Evolutionary conservation across 164 flowering plant species (phyloP).

Genomic region (Aristolochia fimbriata): DNA sequence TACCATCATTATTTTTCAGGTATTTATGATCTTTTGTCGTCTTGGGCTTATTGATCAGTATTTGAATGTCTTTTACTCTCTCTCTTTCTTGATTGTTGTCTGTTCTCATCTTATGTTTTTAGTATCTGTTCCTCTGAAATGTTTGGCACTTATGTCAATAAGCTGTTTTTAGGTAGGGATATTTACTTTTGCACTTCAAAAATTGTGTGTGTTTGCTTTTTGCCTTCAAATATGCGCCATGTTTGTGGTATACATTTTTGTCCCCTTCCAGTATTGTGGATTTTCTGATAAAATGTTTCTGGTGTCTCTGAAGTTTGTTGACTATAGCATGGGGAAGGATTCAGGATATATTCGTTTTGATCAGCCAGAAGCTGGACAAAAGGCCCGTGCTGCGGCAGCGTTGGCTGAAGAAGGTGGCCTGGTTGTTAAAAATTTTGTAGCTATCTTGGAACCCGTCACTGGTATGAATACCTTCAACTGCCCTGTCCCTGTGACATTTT

Average conservation of each 20-base stretch:
- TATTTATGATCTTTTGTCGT: no score
- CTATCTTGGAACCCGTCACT: slow-evolving; percentile 64
- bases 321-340: slow-evolving; percentile 66
- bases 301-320: slow-evolving; percentile 45
- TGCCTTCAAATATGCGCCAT: background rate
- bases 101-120: no score
- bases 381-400: slow-evolving; percentile 90
- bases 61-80: no score
- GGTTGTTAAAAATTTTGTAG: slow-evolving; percentile 59
- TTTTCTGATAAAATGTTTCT: background rate
- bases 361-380: slow-evolving; percentile 67
- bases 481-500: no score
- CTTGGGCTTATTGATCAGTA: no score
- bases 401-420: slow-evolving; percentile 68
- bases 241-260: background rate
- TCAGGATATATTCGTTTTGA: slow-evolving; percentile 85
- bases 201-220: background rate
- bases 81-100: no score
- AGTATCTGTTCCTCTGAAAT: no score
- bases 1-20: no score
- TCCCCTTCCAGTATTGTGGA: no score
- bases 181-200: background rate
- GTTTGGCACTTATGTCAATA: no score
- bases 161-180: no score
- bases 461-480: slow-evolving; percentile 28